Percentiles rank a stretch among this genome's conserved stretches.
These are phyloP conservation scores for Elymus sibiricus DNA, from an alignment of 176 grass and related monocot genomes.

Conservation along the genomic window DNA sequence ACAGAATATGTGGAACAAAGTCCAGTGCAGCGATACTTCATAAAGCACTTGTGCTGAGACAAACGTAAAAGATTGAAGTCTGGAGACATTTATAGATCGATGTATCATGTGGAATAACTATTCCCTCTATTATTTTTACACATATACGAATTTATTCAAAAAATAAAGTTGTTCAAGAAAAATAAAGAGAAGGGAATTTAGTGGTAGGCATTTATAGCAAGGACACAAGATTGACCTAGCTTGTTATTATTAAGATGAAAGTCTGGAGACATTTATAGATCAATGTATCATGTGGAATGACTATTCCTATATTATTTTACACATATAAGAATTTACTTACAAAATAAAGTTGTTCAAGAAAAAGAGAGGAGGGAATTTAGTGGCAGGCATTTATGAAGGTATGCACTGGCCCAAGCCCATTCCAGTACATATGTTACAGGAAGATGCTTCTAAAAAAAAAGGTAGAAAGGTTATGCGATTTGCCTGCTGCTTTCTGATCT, in stretches of 20 bases:
- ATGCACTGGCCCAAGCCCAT: not conserved
- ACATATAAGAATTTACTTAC: not conserved
- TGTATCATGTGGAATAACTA: not conserved
- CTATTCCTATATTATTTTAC: not conserved
- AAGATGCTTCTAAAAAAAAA: conserved; percentile 16
- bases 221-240: not conserved
- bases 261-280: not conserved
- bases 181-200: conserved; percentile 1
- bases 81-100: not conserved
- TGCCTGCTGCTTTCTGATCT: not conserved
- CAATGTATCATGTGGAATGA: not conserved
- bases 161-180: conserved; percentile 8
- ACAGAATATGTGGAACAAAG: not conserved
- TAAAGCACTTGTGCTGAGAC: not conserved
- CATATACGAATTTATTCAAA: not conserved
- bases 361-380: not conserved
- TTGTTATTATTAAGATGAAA: not conserved
- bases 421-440: not conserved
- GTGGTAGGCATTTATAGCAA: not conserved
- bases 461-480: not conserved
- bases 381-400: not conserved
- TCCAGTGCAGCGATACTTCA: not conserved
- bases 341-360: conserved; percentile 5
- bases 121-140: not conserved
- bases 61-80: not conserved